Evolutionary conservation across 768 basidiomycete species (phyloP), one percentile per base, ranked within the genome.

Genomic region (Suillus variegatus): DNA sequence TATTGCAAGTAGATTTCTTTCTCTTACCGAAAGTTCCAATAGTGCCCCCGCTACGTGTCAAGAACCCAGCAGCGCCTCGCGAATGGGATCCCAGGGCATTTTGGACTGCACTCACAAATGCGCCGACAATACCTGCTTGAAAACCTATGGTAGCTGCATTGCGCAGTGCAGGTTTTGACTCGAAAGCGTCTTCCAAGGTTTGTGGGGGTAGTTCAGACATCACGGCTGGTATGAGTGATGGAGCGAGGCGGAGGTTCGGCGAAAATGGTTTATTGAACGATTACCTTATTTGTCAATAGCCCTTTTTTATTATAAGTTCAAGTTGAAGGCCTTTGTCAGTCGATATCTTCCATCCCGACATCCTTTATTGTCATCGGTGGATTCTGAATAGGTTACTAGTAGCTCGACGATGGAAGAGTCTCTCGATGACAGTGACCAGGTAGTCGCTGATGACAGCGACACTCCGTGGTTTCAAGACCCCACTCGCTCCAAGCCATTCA

Each of bases 11-110:
- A 4, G 6, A 25, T 40, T 32, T 14, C 47, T 49, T 28, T 13
- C 25, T 81, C 89, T 71, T 62, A 97, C 96, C 92, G 73, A 97
- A 97, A 76, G 94, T 87, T 13, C 92, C 95, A 75, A 97, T 94
- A 4, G 95, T 93, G 41, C 92, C 88, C 65, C 95, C 95, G 40
- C 90, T 93, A 68, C 95, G 84, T 61, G 94, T 94, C 70, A 95
- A 74, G 77, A 97, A 87, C 70, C 95, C 95, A 79, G 89, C 83
- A 64, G 92, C 93, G 71, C 93, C 95, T 69, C 84, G 82, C 47
- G 86, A 85, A 79, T 94, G 95, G 68, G 80, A 84, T 52, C 86
- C 88, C 66, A 95, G 80, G 36, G 91, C 92, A 84, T 93, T 96
- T 79, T 94, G 93, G 61, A 86, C 82, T 41, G 86, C 79, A 65